Evolutionary conservation across 1,284 basidiomycete species (phyloP), one percentile per base, ranked within the genome.

Genomic region (Moesziomyces sp.): DNA sequence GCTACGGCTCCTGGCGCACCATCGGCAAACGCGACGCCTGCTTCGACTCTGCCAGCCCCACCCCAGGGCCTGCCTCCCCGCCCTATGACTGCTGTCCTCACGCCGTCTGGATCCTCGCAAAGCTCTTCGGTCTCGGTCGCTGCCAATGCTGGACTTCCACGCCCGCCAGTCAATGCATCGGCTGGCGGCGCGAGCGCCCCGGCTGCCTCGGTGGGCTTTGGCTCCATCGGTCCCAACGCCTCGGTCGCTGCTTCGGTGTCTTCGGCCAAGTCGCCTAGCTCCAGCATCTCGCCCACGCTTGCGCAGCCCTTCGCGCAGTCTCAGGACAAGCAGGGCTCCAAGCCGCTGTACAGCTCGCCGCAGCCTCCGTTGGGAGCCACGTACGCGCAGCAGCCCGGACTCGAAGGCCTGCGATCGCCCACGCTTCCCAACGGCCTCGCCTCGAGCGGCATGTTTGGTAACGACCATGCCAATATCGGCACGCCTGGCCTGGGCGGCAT

Each of bases 11-110:
- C 57, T 30, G 46, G 49, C 3, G 46, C 52, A 13, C 30, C 53
- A 11, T 48, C 52, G 18, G 48, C 46, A 30, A 50, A 38, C 26
- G 46, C 59, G 5, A 43, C 46, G 21, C 49, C 49, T 14, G 56
- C 57, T 30, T 68, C 73, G 43, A 48, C 69, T 6, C 52, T 79
- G 46, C 79, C 79, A 13, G 75, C 79, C 18, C 77, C 77, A 10
- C 77, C 77, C 19, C 75, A 77, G 46, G 77, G 79, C 11, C 53
- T 79, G 58, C 79, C 77, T 26, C 72, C 77, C 48, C 65, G 79
- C 9, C 79, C 77, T 8, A 60, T 70, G 16, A 73, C 67, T 23
- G 55, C 69, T 44, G 74, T 78, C 11, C 38, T 71, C 45, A 73
- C 74, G 42, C 61, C 76, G 16, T 42, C 55, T 10, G 62, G 62